Evolutionary conservation across 345 rosid species (phyloP), one percentile per base, ranked within the genome.

Genomic region (Moricandia moricandioides): DNA sequence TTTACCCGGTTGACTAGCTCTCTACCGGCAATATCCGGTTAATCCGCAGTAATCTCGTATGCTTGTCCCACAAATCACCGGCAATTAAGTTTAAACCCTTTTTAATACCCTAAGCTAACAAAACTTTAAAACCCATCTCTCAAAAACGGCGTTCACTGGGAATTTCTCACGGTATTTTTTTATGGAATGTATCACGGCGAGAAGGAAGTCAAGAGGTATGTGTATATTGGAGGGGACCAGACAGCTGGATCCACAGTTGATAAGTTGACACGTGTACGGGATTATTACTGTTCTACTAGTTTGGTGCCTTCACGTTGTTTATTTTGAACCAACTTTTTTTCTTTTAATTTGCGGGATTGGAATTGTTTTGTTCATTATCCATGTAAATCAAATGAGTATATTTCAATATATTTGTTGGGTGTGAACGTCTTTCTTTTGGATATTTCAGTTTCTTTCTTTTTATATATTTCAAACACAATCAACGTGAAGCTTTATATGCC

Each of bases 201-300:
- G 63, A 72, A 33, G 14, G 10, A 47, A 31, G 31, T 21, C 3
- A 4, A 13, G 21, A 21, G 47, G 59, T 58, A 21, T 21, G 24
- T 21, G 37, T 66, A 16, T 61, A 30, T 16, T 26, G 18, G 14
- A 17, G 65, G 74, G 70, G 82, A 69, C 83, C 78, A 58, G 69
- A 78, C 84, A 80, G 84, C 81, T 82, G 86, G 84, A 74, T 33
- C 75, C 83, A 71, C 51, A 74, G 70, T 81, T 62, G 17, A 37
- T 67, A 74, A 39, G 47, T 49, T 65, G 83, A 84, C 96, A 92
- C 91, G 89, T 85, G 93, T 80, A 4, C 78, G 18, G 45, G 45
- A 33, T 11, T 71, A 62, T 71, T 54, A 8, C 67, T 62, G 33
- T 69, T 62, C 35, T 72, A 71, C 75, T 80, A 80, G 69, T 88